Conservation (phyloP, 345 rosid species). For the Citrus unshiu region DNA sequence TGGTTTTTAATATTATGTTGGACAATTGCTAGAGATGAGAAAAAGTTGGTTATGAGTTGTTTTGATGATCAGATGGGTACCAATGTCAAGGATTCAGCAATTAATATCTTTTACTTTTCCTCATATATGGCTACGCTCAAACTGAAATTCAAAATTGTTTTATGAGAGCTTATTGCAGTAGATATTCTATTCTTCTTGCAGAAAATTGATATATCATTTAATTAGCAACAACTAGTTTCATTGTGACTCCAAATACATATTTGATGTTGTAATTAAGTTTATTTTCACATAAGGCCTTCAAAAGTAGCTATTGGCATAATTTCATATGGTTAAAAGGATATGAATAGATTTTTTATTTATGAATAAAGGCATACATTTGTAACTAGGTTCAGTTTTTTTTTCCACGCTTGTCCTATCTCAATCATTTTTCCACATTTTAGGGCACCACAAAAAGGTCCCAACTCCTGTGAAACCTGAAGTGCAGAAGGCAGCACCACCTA, state of each 20-base stretch:
- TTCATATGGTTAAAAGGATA: background rate
- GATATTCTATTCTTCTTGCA: too few relatives aligned
- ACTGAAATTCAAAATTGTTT: too few relatives aligned
- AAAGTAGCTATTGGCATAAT: background rate
- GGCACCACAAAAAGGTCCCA: slow-evolving; percentile 50
- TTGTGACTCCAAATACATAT: background rate
- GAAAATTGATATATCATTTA: background rate
- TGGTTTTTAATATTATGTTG: too few relatives aligned
- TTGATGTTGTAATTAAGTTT: background rate
- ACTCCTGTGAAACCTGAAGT: slow-evolving; percentile 55
- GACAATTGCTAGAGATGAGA: too few relatives aligned
- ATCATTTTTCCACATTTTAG: slow-evolving; percentile 31
- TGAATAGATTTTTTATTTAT: background rate
- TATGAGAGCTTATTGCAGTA: too few relatives aligned
- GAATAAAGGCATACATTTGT: background rate
- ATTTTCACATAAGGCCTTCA: background rate
- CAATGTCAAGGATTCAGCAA: too few relatives aligned
- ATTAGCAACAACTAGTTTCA: background rate
- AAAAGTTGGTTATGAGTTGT: too few relatives aligned
- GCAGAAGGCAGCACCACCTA: slow-evolving; percentile 68
- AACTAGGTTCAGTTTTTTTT: background rate
- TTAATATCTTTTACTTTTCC: too few relatives aligned
- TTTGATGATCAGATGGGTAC: too few relatives aligned
- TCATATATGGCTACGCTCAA: too few relatives aligned
- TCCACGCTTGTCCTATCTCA: background rate